Evolutionary conservation across 352 stramenopile genomes (phyloP).

Genomic region (Globisporangium cystogenes): DNA sequence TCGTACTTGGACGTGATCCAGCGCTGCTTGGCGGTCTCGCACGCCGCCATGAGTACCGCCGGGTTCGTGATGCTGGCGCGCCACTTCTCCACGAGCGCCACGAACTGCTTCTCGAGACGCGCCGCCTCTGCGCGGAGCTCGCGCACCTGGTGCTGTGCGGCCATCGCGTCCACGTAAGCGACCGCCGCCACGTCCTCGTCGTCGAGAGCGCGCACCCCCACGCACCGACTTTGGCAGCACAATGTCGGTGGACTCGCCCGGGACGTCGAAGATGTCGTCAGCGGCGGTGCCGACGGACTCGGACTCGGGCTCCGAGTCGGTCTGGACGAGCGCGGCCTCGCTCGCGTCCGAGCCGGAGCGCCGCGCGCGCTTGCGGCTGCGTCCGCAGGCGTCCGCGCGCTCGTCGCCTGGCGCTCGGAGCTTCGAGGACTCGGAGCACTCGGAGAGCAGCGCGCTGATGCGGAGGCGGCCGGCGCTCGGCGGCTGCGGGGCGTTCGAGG

Average conservation of each 20-base stretch:
- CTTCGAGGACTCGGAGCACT: neutral
- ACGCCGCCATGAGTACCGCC: slow-evolving; percentile 27
- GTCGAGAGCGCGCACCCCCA: neutral
- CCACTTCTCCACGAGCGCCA: slow-evolving; percentile 23
- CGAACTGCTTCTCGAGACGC: neutral
- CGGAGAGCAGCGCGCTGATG: neutral
- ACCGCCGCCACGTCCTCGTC: no score
- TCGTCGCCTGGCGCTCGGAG: no score
- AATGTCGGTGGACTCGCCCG: neutral
- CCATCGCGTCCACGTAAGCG: neutral
- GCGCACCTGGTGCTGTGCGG: slow-evolving; percentile 1
- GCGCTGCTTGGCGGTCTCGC: slow-evolving; percentile 37
- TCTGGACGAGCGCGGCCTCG: neutral
- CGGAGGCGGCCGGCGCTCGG: neutral
- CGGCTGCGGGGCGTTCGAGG: neutral
- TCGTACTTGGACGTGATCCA: slow-evolving; percentile 41
- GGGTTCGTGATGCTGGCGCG: slow-evolving; percentile 21
- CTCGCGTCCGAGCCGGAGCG: neutral
- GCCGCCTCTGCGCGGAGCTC: slow-evolving; percentile 1
- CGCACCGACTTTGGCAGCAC: slow-evolving; percentile 2
- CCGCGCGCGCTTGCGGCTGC: neutral
- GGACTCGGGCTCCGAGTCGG: neutral
- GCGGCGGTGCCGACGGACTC: neutral
- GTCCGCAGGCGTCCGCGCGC: neutral
- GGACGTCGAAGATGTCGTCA: neutral